These are phyloP conservation scores for Plasmopara muralis DNA, from an alignment of 352 stramenopile genomes.

Conservation along the genomic window DNA sequence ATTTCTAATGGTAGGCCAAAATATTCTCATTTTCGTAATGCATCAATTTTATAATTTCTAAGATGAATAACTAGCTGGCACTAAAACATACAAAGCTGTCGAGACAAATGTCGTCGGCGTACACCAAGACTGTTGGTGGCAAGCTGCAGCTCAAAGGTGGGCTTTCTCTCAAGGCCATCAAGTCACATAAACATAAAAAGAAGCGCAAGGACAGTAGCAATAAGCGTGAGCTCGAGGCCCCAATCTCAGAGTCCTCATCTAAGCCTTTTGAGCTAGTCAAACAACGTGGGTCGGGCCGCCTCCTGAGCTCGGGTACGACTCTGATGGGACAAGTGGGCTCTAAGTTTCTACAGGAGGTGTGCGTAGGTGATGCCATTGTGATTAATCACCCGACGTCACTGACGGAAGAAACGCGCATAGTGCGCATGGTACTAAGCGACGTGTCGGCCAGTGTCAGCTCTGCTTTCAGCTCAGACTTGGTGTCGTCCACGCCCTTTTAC, in stretches of 20 bases:
- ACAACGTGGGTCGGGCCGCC: constrained; percentile 62
- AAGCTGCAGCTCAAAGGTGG: constrained; percentile 80
- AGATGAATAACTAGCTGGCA: no score
- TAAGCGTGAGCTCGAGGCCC: constrained; percentile 7
- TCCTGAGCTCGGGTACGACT: constrained; percentile 83
- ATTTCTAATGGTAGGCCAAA: no score
- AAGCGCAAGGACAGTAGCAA: constrained; percentile 26
- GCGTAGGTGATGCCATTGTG: constrained; percentile 78
- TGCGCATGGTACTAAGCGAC: constrained; percentile 88
- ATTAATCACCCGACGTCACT: constrained; percentile 85
- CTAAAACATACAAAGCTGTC: no score
- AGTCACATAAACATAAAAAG: constrained; percentile 53
- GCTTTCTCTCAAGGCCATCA: constrained; percentile 56
- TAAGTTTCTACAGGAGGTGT: constrained; percentile 79
- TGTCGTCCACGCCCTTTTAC: constrained; percentile 83
- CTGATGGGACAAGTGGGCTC: constrained; percentile 79
- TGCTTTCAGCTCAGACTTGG: constrained; percentile 83
- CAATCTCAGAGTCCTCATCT: constrained; percentile 11
- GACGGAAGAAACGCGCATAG: constrained; percentile 81
- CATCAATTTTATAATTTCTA: no score
- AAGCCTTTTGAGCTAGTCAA: constrained; percentile 72
- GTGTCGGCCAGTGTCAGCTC: constrained; percentile 81
- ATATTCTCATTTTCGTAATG: no score
- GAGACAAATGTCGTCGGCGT: constrained; percentile 27
- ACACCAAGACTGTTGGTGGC: constrained; percentile 65